Evolutionary conservation across 1,284 basidiomycete genomes (phyloP).

Genomic region (Leucocoprinus gongylophorus): DNA sequence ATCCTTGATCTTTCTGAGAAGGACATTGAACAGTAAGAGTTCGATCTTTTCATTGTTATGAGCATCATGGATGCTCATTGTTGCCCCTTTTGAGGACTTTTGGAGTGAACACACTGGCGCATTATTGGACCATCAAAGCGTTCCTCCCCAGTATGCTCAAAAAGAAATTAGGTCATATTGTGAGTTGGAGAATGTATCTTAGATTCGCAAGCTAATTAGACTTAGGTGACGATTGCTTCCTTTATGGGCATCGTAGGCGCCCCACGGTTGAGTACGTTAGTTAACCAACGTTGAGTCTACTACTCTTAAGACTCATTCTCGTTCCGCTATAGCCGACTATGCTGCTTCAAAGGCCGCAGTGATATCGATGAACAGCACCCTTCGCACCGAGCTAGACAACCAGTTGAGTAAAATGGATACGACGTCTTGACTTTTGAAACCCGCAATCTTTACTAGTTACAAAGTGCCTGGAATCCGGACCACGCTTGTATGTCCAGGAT

Average conservation of each 20-base stretch:
- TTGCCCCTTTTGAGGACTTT: conserved; percentile 66
- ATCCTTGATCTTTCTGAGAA: conserved; percentile 71
- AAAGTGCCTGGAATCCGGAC: conserved; percentile 69
- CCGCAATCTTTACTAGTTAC: conserved; percentile 50
- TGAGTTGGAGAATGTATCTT: conserved; percentile 30
- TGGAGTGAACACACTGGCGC: conserved; percentile 80
- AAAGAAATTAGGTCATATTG: conserved; percentile 76
- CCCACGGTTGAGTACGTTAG: conserved; percentile 70
- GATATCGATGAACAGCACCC: conserved; percentile 67
- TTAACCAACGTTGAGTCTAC: neutral
- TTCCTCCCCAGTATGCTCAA: conserved; percentile 91
- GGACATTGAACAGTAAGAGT: conserved; percentile 73
- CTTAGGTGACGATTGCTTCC: conserved; percentile 74
- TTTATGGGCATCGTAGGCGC: conserved; percentile 70
- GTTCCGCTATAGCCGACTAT: conserved; percentile 65
- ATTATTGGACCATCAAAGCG: conserved; percentile 87
- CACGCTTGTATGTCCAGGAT: conserved; percentile 73
- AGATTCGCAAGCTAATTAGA: conserved; percentile 10
- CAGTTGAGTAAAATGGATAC: conserved; percentile 31
- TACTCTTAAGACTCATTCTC: neutral
- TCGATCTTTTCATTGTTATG: neutral
- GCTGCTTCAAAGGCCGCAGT: conserved; percentile 83
- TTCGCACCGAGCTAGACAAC: conserved; percentile 80
- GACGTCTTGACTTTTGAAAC: conserved; percentile 15
- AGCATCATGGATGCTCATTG: neutral